Percentiles rank a stretch among this genome's conserved stretches.
Conservation (phyloP, 106 monocot genomes). For the Acorus calamus region DNA sequence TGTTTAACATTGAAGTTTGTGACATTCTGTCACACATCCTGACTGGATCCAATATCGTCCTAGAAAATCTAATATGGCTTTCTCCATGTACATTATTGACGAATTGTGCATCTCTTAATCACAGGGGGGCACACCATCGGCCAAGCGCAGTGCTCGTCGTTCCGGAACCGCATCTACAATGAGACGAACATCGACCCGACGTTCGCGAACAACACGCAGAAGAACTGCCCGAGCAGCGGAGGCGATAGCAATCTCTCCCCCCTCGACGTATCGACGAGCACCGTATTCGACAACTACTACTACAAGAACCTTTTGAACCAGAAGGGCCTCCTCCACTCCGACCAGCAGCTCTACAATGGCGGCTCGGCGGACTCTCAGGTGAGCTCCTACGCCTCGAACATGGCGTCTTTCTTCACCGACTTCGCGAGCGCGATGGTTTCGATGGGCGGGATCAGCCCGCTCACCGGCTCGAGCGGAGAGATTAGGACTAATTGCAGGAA, state of each 20-base stretch:
- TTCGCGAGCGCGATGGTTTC: conserved; percentile 45
- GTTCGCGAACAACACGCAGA: conserved; percentile 15
- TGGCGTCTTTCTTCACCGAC: conserved; percentile 31
- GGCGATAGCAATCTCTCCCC: conserved; percentile 41
- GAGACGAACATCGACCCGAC: conserved; percentile 37
- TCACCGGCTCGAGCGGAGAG: conserved; percentile 53
- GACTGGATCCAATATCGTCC: no score
- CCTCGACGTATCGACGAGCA: conserved; percentile 21
- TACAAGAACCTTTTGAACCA: conserved; percentile 33
- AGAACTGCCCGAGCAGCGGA: conserved; percentile 24
- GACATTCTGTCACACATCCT: no score
- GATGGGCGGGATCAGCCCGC: conserved; percentile 50
- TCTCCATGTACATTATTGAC: no score
- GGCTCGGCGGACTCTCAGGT: conserved; percentile 39
- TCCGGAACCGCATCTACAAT: conserved; percentile 36
- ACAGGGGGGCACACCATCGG: conserved; percentile 54
- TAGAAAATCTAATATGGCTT: no score
- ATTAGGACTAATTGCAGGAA: conserved; percentile 60
- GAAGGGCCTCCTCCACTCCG: conserved; percentile 54
- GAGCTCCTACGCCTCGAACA: conserved; percentile 22
- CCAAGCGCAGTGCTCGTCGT: conserved; percentile 28
- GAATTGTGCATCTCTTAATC: background rate
- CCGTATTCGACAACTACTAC: conserved; percentile 31
- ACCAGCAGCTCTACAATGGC: conserved; percentile 46
- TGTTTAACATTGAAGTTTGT: no score